Conservation (phyloP, 225 moss, liverwort and hornwort genomes). For the Climacium dendroides region DNA sequence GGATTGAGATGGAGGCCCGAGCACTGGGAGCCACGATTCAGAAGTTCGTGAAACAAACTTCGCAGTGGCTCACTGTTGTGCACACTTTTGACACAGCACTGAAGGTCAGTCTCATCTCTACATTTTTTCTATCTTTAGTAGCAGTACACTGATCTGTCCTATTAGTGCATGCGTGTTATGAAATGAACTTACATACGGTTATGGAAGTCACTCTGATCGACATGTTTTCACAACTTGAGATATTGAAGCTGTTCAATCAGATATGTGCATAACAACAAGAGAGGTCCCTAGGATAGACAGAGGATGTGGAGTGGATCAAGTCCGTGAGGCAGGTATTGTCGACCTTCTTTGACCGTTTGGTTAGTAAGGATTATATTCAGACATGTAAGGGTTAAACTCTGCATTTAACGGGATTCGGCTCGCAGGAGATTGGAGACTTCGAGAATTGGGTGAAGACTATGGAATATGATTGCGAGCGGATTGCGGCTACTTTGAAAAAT, state of each 20-base stretch:
- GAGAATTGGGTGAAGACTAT: slow-evolving; percentile 89
- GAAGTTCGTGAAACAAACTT: slow-evolving; percentile 51
- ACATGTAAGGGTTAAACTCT: background rate
- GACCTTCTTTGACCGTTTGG: background rate
- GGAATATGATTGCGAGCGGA: slow-evolving; percentile 64
- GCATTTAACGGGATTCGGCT: background rate
- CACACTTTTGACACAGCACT: slow-evolving; percentile 67
- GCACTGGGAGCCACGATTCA: slow-evolving; percentile 68
- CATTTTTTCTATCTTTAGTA: background rate
- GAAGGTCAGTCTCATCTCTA: slow-evolving; percentile 29
- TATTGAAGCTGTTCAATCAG: background rate
- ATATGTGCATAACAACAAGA: background rate
- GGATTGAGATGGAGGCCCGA: slow-evolving; percentile 71
- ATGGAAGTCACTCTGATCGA: background rate
- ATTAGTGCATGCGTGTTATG: background rate
- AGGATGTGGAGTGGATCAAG: background rate
- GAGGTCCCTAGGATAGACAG: background rate
- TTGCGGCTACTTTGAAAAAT: slow-evolving; percentile 41
- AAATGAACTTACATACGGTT: background rate
- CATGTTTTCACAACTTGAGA: background rate
- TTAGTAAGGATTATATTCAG: background rate
- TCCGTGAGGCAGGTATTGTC: background rate
- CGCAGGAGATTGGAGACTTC: slow-evolving; percentile 89
- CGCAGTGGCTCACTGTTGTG: slow-evolving; percentile 69
- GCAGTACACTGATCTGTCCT: background rate